Conservation (phyloP, 1,284 basidiomycete genomes). For the Cryptococcus amylolentus region DNA sequence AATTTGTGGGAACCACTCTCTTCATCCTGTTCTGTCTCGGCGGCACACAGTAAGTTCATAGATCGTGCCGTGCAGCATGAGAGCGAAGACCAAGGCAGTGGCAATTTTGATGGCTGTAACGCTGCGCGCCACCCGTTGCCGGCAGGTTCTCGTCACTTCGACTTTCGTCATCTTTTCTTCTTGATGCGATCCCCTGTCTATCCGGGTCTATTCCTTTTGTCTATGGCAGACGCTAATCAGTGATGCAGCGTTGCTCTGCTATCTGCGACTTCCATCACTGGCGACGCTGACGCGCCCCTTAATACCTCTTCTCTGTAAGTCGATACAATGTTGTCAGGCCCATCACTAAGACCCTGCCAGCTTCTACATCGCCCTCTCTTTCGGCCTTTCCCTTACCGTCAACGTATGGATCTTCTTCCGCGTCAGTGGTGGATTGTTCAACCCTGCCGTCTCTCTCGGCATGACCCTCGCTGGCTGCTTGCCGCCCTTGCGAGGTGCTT, state of each 20-base stretch:
- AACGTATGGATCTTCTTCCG: slow-evolving; percentile 53
- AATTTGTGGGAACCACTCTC: slow-evolving; percentile 52
- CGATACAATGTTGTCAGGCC: background rate
- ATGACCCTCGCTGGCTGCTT: slow-evolving; percentile 51
- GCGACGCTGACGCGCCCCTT: slow-evolving; percentile 27
- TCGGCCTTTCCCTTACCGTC: slow-evolving; percentile 51
- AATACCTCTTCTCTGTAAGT: slow-evolving; percentile 42
- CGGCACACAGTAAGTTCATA: slow-evolving; percentile 42
- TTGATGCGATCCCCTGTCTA: background rate
- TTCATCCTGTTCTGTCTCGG: slow-evolving; percentile 50
- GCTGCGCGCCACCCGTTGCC: no score
- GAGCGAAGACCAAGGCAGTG: background rate
- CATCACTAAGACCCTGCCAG: slow-evolving; percentile 21
- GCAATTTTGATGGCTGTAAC: no score
- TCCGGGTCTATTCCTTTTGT: no score
- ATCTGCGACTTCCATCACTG: slow-evolving; percentile 39
- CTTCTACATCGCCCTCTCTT: slow-evolving; percentile 52
- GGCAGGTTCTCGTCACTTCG: no score
- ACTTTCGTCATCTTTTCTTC: background rate
- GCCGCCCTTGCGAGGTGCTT: slow-evolving; percentile 44
- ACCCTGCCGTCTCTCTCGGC: slow-evolving; percentile 52
- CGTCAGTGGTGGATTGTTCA: slow-evolving; percentile 49
- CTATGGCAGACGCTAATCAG: background rate
- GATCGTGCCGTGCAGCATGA: background rate
- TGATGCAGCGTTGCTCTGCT: slow-evolving; percentile 44